Evolutionary conservation across 495 filamentous ascomycete species (phyloP).

Genomic region (Chaetomium fimeti): DNA sequence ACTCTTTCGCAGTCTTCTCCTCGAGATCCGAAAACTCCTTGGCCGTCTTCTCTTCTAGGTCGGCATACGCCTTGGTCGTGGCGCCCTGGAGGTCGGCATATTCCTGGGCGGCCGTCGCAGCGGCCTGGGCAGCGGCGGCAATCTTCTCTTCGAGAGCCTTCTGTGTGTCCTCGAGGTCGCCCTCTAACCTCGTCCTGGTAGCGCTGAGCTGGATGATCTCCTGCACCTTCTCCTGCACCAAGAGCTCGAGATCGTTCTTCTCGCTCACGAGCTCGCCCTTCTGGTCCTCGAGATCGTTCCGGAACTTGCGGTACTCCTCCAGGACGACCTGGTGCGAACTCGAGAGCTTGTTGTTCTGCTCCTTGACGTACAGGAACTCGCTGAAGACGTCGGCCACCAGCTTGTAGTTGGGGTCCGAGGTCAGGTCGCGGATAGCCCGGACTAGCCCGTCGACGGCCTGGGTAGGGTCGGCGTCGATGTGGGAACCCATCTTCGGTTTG

Average conservation of each 20-base stretch:
- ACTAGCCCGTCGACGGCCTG: constrained; percentile 40
- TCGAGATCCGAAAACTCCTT: constrained; percentile 22
- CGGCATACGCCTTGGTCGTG: constrained; percentile 20
- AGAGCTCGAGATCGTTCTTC: constrained; percentile 34
- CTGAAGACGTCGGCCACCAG: constrained; percentile 42
- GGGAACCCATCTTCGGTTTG: constrained; percentile 27
- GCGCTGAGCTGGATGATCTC: constrained; percentile 35
- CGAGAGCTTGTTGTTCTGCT: constrained; percentile 38
- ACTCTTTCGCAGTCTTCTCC: constrained; percentile 17
- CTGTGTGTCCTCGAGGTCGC: constrained; percentile 31
- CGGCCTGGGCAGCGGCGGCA: constrained; percentile 23
- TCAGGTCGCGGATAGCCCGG: constrained; percentile 40
- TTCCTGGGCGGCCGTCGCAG: constrained; percentile 25
- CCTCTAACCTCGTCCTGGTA: constrained; percentile 27
- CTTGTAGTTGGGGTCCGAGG: constrained; percentile 42
- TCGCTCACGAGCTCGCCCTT: constrained; percentile 31
- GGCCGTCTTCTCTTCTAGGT: constrained; percentile 13
- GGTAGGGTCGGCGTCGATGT: constrained; percentile 31
- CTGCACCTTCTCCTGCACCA: constrained; percentile 33
- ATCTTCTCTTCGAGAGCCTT: constrained; percentile 26
- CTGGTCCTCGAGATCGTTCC: constrained; percentile 38
- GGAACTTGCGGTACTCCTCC: constrained; percentile 40
- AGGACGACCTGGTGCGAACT: constrained; percentile 37
- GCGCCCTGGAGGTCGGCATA: constrained; percentile 17
- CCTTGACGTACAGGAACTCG: constrained; percentile 41